Evolutionary conservation across 352 stramenopile species (phyloP).

Genomic region (Phytophthora sp.): DNA sequence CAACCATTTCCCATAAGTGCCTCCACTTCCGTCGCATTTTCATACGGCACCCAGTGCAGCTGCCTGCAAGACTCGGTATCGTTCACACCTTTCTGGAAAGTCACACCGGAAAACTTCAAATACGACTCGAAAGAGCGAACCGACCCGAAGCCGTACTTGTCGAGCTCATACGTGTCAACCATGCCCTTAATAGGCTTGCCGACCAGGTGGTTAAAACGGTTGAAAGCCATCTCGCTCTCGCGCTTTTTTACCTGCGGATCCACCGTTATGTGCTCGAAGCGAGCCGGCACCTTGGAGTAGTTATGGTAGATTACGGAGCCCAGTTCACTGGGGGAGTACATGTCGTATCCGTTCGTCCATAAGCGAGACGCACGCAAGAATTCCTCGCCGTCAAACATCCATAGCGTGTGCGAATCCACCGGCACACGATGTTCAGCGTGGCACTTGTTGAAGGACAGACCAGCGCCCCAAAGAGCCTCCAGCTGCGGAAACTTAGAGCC

Average conservation of each 20-base stretch:
- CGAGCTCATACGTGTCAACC: conserved; percentile 66
- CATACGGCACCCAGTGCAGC: conserved; percentile 76
- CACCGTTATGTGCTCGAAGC: conserved; percentile 64
- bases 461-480: conserved; percentile 74
- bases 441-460: conserved; percentile 87
- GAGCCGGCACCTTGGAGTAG: conserved; percentile 71
- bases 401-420: conserved; percentile 82
- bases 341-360: conserved; percentile 74
- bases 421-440: conserved; percentile 76
- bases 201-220: conserved; percentile 66
- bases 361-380: conserved; percentile 67
- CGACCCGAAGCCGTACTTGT: conserved; percentile 60
- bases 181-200: conserved; percentile 62
- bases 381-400: conserved; percentile 81
- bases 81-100: conserved; percentile 52
- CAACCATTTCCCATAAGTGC: conserved; percentile 53
- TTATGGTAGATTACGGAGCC: conserved; percentile 79
- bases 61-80: conserved; percentile 69
- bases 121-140: conserved; percentile 69
- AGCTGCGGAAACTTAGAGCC: conserved; percentile 77
- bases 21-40: conserved; percentile 59
- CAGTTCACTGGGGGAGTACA: conserved; percentile 68
- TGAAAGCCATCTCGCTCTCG: conserved; percentile 59
- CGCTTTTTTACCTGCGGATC: conserved; percentile 47
- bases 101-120: conserved; percentile 64